Base-by-base conservation (phyloP, 192 early-diverging fungal species). In the Entophlyctis luteolus region DNA sequence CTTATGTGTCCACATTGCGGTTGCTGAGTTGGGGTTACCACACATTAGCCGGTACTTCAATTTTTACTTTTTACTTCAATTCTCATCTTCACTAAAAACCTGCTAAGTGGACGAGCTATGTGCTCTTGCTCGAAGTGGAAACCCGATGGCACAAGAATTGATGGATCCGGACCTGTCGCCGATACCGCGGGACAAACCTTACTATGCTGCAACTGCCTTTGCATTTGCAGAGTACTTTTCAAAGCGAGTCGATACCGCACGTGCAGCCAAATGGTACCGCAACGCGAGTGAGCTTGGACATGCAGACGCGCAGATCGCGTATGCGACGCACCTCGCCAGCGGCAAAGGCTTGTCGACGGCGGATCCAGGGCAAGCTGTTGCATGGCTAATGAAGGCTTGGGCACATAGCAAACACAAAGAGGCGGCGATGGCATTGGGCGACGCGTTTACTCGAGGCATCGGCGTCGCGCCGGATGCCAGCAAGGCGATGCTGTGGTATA, bases 361-460 rank as follows among this genome's bases (percentile, higher is more conserved):
- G 8, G 65, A 67, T 29, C 65, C 65, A 10, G 65, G 65, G 2
- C 65, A 67, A 45, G 22, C 32, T 23, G 28, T 67, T 28, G 65
- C 39, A 6, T 67, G 65, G 65, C 52, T 67, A 18, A 67, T 67
- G 65, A 67, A 67, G 33, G 65, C 65, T 16, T 67, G 65, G 65
- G 32, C 18, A 4, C n/a, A 16, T 0, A 23, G 20, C 12, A 27
- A 56, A 47, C 49, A 67, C 53, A 67, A 67, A 28, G 59, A 71
- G 23, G 69, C 69, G 10, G 48, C 55, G 0, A 49, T 63, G 48
- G 69, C 69, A 20, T 59, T 71, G 25, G 69, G 59, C 3, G 48
- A 71, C 34, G 55, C 55, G 12, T 71, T 62, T 36, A 53, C 35
- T 4, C 45, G 50, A 35, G 69, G 69, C 10, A 52, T 53, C 29